Evolutionary conservation across 192 early-diverging fungal genomes (phyloP).

Genomic region (Backusella westeae): DNA sequence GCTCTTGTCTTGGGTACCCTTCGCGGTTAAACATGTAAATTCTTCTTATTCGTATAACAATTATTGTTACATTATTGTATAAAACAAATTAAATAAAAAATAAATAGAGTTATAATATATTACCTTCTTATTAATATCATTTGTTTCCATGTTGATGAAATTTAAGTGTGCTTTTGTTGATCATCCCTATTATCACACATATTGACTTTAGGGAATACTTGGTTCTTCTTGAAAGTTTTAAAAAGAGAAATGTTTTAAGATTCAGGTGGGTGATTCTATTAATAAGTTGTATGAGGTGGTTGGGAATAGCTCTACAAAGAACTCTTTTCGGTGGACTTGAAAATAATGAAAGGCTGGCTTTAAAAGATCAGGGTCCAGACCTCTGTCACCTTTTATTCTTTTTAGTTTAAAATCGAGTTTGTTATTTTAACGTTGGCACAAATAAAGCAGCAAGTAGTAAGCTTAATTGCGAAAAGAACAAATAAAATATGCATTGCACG

Average conservation of each 20-base stretch:
- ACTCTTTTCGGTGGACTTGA: too few species aligned
- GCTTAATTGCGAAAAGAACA: background rate
- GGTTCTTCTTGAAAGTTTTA: background rate
- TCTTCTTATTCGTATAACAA: background rate
- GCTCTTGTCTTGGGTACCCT: conserved; percentile 69
- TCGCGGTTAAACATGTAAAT: conserved; percentile 17
- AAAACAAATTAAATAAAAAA: conserved; percentile 9
- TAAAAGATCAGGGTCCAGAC: background rate
- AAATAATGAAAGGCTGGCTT: background rate
- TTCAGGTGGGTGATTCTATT: background rate
- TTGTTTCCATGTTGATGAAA: background rate
- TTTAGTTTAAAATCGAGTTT: background rate
- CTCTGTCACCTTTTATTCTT: background rate
- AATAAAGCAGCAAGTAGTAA: background rate
- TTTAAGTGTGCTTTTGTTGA: background rate
- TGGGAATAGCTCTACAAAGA: too few species aligned
- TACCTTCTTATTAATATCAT: background rate
- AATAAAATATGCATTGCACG: background rate
- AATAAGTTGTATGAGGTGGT: background rate
- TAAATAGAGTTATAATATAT: conserved; percentile 4
- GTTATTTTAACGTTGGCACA: background rate
- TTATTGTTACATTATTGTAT: conserved; percentile 5
- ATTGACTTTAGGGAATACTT: too few species aligned
- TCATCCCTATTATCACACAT: background rate
- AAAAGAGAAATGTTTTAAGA: background rate